Conservation (phyloP, 805 yeast genomes). For the Sporopachydermia lactativora region DNA sequence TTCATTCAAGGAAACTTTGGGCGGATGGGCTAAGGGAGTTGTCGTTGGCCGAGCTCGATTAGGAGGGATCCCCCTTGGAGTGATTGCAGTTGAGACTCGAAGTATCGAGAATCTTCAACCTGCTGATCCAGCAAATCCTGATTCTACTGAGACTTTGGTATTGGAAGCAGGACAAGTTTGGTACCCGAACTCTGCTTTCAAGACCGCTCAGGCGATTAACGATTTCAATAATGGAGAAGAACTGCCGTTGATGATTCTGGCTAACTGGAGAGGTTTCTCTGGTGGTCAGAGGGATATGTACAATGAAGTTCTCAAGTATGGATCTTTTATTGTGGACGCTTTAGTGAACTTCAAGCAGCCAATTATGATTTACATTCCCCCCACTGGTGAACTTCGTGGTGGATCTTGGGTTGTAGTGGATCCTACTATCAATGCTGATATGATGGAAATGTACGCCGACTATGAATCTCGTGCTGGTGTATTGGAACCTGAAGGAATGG, state of each 20-base stretch:
- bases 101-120: constrained; percentile 81
- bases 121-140: constrained; percentile 98
- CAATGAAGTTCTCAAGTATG: constrained; percentile 94
- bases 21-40: constrained; percentile 99
- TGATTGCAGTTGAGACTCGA: constrained; percentile 90
- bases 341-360: constrained; percentile 94
- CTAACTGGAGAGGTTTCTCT: constrained; percentile 99
- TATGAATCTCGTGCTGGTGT: constrained; percentile 94
- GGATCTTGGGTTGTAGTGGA: constrained; percentile 99
- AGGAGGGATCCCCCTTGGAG: constrained; percentile 98
- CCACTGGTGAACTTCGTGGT: constrained; percentile 97
- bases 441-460: constrained; percentile 99
- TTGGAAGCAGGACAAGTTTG: constrained; percentile 99
- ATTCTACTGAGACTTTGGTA: constrained; percentile 70
- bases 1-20: constrained; percentile 90
- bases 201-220: constrained; percentile 96
- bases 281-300: constrained; percentile 99
- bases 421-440: constrained; percentile 90
- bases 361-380: constrained; percentile 92
- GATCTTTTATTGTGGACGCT: constrained; percentile 95
- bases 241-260: constrained; percentile 91
- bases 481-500: constrained; percentile 98
- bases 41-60: constrained; percentile 97
- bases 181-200: constrained; percentile 98
- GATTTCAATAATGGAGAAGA: constrained; percentile 98